A percentile compares a stretch with the other conserved stretches of the same genome.
Evolutionary conservation across 768 basidiomycete species (phyloP).

Genomic region (Pluteus cervinus): DNA sequence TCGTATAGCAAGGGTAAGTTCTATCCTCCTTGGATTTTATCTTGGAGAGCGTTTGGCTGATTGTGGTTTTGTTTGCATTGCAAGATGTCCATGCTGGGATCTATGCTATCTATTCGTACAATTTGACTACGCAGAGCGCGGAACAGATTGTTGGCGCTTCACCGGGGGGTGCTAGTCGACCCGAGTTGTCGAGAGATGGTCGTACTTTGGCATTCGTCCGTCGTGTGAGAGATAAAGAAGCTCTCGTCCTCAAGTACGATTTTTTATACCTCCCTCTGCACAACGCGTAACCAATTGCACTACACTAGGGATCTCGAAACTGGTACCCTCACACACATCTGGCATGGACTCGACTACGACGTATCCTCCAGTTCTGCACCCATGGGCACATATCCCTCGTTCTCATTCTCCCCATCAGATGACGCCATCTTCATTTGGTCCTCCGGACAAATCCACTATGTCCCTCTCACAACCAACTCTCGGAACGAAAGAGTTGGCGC

Average conservation of each 20-base stretch:
- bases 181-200: conserved; percentile 62
- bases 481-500: conserved; percentile 45
- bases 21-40: neutral
- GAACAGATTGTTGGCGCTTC: conserved; percentile 46
- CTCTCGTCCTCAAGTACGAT: conserved; percentile 60
- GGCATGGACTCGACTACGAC: conserved; percentile 69
- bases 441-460: conserved; percentile 58
- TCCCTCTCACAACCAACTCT: conserved; percentile 49
- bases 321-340: conserved; percentile 58
- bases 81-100: conserved; percentile 66
- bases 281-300: too few relatives aligned
- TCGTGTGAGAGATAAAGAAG: conserved; percentile 67
- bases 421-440: conserved; percentile 69
- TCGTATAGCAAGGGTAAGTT: conserved; percentile 58
- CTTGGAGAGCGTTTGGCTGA: too few relatives aligned
- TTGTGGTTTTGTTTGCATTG: too few relatives aligned
- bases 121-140: conserved; percentile 50
- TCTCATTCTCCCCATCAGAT: conserved; percentile 57
- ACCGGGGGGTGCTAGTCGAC: conserved; percentile 71
- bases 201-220: conserved; percentile 71
- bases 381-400: conserved; percentile 78
- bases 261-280: conserved; percentile 1
- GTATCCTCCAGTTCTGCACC: conserved; percentile 58
- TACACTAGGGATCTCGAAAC: conserved; percentile 53
- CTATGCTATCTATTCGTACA: conserved; percentile 63